Percentiles rank a stretch among this genome's conserved stretches.
Conservation (phyloP, 192 early-diverging fungal species). For the Rhizoclosmatium globosum region DNA sequence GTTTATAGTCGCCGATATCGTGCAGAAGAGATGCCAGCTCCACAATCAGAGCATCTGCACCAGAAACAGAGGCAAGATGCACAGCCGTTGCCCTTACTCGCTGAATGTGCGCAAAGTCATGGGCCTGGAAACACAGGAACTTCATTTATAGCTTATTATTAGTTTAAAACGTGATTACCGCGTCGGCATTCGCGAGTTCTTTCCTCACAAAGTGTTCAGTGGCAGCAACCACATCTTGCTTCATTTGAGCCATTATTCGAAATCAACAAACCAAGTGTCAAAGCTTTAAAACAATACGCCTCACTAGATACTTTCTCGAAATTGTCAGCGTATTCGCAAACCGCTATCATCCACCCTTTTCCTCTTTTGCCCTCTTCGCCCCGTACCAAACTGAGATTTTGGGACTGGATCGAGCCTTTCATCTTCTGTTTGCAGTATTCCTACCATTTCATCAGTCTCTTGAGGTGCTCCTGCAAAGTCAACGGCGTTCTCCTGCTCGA, state of each 20-base stretch:
- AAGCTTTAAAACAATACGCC: no score
- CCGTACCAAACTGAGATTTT: neutral
- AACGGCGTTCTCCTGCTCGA: neutral
- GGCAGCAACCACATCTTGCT: neutral
- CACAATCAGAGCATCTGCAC: conserved; percentile 10
- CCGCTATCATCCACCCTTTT: neutral
- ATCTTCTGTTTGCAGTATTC: neutral
- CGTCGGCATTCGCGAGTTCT: neutral
- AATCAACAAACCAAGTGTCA: no score
- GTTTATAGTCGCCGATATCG: conserved; percentile 44
- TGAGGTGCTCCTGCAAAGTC: no score
- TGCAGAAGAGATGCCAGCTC: conserved; percentile 42
- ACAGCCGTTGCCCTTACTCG: conserved; percentile 33
- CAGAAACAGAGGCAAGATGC: conserved; percentile 7
- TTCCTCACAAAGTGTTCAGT: neutral
- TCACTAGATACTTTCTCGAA: neutral
- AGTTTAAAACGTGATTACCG: neutral
- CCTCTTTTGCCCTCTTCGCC: neutral
- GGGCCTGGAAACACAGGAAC: conserved; percentile 12
- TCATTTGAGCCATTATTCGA: neutral
- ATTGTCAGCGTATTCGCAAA: neutral
- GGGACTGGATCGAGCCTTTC: neutral
- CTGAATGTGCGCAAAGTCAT: conserved; percentile 41
- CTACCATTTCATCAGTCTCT: neutral
- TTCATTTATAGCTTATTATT: neutral